Conservation (phyloP, 2,329 filamentous ascomycete species). For the Diplodia seriata region DNA sequence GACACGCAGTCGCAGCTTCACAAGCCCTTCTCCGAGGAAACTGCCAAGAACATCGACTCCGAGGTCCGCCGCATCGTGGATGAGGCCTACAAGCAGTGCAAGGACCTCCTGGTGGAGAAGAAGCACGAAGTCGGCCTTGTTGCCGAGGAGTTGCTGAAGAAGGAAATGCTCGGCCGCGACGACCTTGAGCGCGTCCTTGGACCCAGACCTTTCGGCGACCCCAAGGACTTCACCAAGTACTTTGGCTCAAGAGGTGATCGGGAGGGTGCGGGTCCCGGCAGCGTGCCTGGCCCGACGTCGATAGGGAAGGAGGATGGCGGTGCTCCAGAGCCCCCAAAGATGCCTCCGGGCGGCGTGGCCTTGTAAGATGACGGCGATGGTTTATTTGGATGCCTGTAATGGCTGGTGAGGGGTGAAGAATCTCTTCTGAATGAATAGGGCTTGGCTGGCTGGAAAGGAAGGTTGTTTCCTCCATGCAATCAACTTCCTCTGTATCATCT, state of each 20-base stretch:
- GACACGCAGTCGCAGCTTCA: conserved; percentile 81
- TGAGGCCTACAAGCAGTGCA: conserved; percentile 90
- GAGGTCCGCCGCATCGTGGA: conserved; percentile 93
- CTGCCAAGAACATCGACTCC: conserved; percentile 86
- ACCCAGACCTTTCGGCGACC: conserved; percentile 81
- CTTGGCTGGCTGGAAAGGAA: not conserved
- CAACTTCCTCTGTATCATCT: conserved; percentile 1
- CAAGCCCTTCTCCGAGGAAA: conserved; percentile 96
- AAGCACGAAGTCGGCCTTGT: conserved; percentile 87
- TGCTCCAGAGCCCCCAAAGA: conserved; percentile 23
- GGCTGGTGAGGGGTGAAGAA: not conserved
- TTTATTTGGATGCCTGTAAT: not conserved
- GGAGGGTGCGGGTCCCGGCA: conserved; percentile 35
- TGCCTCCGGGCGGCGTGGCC: conserved; percentile 7
- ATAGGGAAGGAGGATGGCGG: conserved; percentile 27
- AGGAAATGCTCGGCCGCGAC: conserved; percentile 90
- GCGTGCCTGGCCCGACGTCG: conserved; percentile 5
- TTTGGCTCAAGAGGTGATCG: conserved; percentile 61
- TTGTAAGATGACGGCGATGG: conserved; percentile 17
- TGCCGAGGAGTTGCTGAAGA: conserved; percentile 88
- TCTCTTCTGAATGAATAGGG: not conserved
- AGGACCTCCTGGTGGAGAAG: conserved; percentile 80
- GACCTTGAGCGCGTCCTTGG: conserved; percentile 91
- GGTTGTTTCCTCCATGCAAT: not conserved
- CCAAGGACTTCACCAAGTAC: conserved; percentile 92